phyloP scores from a whole-genome alignment of 148 eudicot genomes.

The Heliamphora exappendiculata region DNA sequence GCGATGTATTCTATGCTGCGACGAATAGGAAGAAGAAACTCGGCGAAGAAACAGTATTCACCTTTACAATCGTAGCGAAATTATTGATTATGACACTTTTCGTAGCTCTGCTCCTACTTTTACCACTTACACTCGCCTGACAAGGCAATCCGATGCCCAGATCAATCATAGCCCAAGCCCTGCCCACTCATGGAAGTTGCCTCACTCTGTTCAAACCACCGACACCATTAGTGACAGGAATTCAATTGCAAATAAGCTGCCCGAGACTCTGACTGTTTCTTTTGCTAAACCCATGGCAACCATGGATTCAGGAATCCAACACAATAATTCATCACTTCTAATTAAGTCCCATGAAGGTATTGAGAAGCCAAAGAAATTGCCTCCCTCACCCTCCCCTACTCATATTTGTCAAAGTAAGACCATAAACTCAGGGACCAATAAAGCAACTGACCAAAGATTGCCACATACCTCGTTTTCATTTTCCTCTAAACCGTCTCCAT shows the following conservation, averaged over 20 bases:
- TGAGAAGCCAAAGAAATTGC: not conserved
- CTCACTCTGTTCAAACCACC: not conserved
- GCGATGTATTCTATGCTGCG: not conserved
- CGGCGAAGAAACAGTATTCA: not conserved
- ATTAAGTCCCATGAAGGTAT: not conserved
- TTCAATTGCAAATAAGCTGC: not conserved
- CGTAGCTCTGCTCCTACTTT: not conserved
- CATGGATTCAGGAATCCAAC: not conserved
- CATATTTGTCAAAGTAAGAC: not conserved
- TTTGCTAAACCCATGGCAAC: not conserved
- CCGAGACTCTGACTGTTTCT: not conserved
- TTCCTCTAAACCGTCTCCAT: not conserved
- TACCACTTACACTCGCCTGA: not conserved
- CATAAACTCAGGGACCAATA: not conserved
- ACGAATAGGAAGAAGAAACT: not conserved
- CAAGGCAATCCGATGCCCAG: conserved; percentile 1
- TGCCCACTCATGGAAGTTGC: not conserved
- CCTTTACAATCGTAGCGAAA: not conserved
- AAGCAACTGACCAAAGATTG: not conserved
- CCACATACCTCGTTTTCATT: not conserved
- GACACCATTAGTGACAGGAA: not conserved
- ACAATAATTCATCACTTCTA: no score
- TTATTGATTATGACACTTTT: not conserved
- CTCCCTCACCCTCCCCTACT: not conserved
- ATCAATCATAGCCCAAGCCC: not conserved